Conservation (phyloP, 257 asterid species). For the Nicotiana undulata region DNA sequence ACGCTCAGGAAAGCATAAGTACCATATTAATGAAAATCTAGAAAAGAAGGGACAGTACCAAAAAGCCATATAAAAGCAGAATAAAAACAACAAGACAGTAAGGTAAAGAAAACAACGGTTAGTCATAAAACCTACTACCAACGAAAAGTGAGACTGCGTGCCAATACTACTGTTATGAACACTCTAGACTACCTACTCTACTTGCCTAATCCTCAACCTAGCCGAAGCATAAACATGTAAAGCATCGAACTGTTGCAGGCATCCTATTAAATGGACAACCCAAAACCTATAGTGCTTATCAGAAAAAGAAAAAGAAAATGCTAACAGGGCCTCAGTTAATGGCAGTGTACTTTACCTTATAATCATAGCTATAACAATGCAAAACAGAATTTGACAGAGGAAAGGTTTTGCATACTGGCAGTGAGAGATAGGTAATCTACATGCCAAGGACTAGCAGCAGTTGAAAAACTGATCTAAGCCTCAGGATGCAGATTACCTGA, state of each 20-base stretch:
- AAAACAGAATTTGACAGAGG: neutral
- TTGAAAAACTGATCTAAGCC: constrained; percentile 9
- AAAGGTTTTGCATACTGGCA: constrained; percentile 4
- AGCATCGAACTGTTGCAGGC: neutral
- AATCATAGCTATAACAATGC: neutral
- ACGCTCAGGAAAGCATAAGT: too few relatives aligned
- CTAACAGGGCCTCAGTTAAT: neutral
- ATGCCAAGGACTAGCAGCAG: constrained; percentile 17
- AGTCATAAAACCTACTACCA: too few relatives aligned
- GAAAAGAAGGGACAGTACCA: too few relatives aligned
- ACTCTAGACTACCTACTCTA: too few relatives aligned
- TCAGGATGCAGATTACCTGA: constrained; percentile 29
- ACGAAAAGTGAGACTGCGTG: too few relatives aligned
- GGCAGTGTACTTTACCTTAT: neutral
- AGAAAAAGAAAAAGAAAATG: neutral
- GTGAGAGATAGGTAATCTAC: constrained; percentile 17
- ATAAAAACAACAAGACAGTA: too few relatives aligned
- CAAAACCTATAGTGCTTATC: neutral
- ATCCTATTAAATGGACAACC: neutral
- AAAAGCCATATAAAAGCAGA: too few relatives aligned
- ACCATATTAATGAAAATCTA: too few relatives aligned
- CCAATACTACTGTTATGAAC: too few relatives aligned
- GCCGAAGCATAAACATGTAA: too few relatives aligned
- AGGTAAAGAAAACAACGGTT: too few relatives aligned
- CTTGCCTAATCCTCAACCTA: too few relatives aligned